phyloP scores from a whole-genome alignment of 2,329 filamentous ascomycete genomes.

The Neopestalotiopsis sp. region DNA sequence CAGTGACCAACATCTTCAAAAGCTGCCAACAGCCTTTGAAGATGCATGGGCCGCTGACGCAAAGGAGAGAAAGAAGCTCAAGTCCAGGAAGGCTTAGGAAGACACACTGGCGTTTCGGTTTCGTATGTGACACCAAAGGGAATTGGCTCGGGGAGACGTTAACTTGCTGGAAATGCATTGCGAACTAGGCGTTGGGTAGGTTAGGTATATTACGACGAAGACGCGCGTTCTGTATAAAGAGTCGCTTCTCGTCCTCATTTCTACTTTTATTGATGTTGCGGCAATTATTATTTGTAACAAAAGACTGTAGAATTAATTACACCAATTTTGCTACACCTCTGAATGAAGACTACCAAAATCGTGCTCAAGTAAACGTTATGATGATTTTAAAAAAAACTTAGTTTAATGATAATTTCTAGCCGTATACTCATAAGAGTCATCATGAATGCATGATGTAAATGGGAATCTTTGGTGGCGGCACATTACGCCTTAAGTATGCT shows the following conservation, averaged over 20 bases:
- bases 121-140: not conserved
- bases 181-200: constrained; percentile 11
- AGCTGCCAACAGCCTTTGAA: constrained; percentile 73
- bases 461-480: not conserved
- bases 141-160: not conserved
- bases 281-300: not conserved
- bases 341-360: not conserved
- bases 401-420: not conserved
- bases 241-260: not conserved
- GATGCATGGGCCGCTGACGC: constrained; percentile 60
- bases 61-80: constrained; percentile 25
- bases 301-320: not conserved
- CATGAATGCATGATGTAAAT: not conserved
- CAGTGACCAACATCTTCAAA: constrained; percentile 60
- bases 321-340: not conserved
- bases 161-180: constrained; percentile 11
- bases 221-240: not conserved
- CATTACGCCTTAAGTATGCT: constrained; percentile 44
- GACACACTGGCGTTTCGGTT: constrained; percentile 7
- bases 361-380: not conserved
- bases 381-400: not conserved
- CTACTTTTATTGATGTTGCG: not conserved
- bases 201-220: not conserved
- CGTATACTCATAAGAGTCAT: not conserved
- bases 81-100: constrained; percentile 14